These are phyloP conservation scores for Gynochthodes officinalis DNA, from an alignment of 257 asterid genomes.

Conservation along the genomic window DNA sequence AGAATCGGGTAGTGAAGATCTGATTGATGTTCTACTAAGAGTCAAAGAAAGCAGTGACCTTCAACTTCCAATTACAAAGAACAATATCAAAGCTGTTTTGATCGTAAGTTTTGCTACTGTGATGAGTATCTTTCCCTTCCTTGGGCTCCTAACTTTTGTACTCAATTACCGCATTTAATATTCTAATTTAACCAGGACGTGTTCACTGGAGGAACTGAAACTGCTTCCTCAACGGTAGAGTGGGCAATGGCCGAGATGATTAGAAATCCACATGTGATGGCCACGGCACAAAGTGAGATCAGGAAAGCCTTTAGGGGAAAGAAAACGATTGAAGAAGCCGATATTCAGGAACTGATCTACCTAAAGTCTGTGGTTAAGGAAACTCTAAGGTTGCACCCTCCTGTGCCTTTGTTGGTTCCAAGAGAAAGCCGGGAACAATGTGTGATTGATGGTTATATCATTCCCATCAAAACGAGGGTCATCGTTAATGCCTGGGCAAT, in stretches of 20 bases:
- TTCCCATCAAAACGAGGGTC: background rate
- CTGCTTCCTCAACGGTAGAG: conserved; percentile 16
- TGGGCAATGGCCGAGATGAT: conserved; percentile 33
- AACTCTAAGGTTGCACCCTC: conserved; percentile 38
- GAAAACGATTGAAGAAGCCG: conserved; percentile 18
- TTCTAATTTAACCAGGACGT: conserved; percentile 17
- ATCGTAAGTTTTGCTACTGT: background rate
- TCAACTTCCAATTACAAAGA: conserved; percentile 19
- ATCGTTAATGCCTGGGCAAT: conserved; percentile 21
- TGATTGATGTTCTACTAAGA: conserved; percentile 3
- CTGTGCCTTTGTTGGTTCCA: conserved; percentile 17
- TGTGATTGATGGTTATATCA: conserved; percentile 14
- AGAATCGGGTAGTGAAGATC: background rate
- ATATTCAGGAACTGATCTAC: conserved; percentile 16
- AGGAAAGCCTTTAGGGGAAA: conserved; percentile 18
- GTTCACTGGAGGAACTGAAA: conserved; percentile 24
- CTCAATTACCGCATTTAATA: too few species aligned
- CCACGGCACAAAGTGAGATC: conserved; percentile 26
- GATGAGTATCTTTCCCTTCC: background rate
- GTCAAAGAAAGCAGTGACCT: background rate
- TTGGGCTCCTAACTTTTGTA: background rate
- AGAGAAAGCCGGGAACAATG: conserved; percentile 23
- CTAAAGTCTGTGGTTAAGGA: conserved; percentile 27
- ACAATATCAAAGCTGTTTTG: conserved; percentile 23
- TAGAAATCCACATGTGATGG: conserved; percentile 24